Evolutionary conservation across 345 rosid genomes (phyloP).

Genomic region (Ceriops zippeliana): DNA sequence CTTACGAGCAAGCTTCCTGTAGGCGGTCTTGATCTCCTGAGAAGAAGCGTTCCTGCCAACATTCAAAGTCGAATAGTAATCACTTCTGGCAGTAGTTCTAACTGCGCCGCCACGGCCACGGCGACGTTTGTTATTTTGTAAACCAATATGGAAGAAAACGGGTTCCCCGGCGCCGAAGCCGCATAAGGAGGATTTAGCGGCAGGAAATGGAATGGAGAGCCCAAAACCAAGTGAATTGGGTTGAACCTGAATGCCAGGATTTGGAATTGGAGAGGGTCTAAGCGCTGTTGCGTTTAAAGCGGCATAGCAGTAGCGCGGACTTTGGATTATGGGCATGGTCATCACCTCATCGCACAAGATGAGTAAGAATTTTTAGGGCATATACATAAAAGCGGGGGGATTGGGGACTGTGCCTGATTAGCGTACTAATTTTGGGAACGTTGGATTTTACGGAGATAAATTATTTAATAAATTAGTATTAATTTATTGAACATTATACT

Average conservation of each 20-base stretch:
- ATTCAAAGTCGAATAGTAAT: conserved; percentile 64
- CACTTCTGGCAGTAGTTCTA: conserved; percentile 37
- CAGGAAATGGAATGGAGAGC: neutral
- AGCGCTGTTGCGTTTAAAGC: neutral
- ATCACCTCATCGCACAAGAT: no score
- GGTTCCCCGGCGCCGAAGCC: neutral
- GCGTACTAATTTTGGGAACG: no score
- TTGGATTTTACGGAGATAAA: no score
- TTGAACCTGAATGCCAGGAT: neutral
- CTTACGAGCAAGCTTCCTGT: conserved; percentile 87
- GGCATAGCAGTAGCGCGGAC: neutral
- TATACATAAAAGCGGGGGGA: no score
- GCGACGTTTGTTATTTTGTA: no score
- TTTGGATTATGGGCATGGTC: neutral
- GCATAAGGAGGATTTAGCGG: neutral
- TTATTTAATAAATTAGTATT: no score
- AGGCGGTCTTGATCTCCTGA: conserved; percentile 76
- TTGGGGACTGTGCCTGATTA: no score
- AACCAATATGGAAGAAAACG: no score
- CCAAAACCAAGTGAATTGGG: neutral
- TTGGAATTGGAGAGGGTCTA: neutral
- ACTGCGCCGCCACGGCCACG: conserved; percentile 9
- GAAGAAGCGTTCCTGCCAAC: conserved; percentile 57
- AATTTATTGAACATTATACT: no score
- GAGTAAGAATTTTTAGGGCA: no score